Base-by-base conservation (phyloP, 2,329 filamentous ascomycete genomes). In the Graphilbum ipis-grandicollis region DNA sequence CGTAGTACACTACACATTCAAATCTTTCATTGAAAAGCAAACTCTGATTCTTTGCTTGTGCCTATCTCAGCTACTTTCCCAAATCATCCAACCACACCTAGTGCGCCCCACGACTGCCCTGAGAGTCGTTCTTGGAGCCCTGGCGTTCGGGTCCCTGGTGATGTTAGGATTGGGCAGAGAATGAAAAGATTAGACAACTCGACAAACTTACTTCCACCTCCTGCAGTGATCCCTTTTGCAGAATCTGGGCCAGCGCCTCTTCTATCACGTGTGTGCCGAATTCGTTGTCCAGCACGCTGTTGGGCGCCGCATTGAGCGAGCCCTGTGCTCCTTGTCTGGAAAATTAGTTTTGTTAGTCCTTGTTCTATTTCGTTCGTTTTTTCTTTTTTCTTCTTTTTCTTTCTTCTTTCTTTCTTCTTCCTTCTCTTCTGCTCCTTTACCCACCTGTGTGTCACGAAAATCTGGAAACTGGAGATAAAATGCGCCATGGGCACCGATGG, bases 381-480 rank as follows among this genome's bases (percentile, higher is more conserved):
- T n/a, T n/a, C n/a, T n/a, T n/a, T n/a, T n/a, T n/a, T n/a, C n/a
- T n/a, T n/a, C n/a, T n/a, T n/a, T n/a, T n/a, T n/a, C n/a, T n/a
- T n/a, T n/a, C n/a, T n/a, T n/a, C n/a, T n/a, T n/a, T n/a, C n/a
- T n/a, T n/a, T n/a, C n/a, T n/a, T n/a, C n/a, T n/a, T n/a, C n/a
- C n/a, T n/a, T n/a, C n/a, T n/a, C n/a, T n/a, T n/a, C n/a, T n/a
- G n/a, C n/a, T n/a, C n/a, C n/a, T n/a, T n/a, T n/a, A n/a, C 80
- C 62, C 68, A 94, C 86, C 78, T 80, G 65, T 92, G 81, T 26
- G 85, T 93, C 31, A 79, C 64, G 52, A 93, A 93, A 52, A 98
- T 67, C 68, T 93, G 82, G 68, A 83, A 96, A 8, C 79, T 69
- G 40, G 77, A 83, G 39, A 96, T 70, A 39, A 98, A 86, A 50